Percentiles rank a stretch among this genome's conserved stretches.
phyloP scores from a whole-genome alignment of 768 basidiomycete genomes.

The Phanerodontia chrysosporium region DNA sequence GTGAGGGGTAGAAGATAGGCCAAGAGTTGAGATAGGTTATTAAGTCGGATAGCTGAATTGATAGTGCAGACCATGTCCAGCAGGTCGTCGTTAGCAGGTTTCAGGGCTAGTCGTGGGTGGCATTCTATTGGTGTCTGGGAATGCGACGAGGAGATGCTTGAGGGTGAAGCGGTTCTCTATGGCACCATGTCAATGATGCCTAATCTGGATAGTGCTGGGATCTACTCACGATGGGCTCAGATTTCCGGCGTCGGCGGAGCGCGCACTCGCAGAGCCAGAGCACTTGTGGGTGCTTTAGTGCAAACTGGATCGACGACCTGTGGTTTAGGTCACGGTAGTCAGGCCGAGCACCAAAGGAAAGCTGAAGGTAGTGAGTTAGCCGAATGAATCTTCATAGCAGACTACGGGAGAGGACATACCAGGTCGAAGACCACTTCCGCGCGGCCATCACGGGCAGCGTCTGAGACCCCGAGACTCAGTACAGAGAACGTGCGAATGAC shows the following conservation, averaged over 20 bases:
- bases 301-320: slow-evolving; percentile 68
- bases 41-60: not conserved
- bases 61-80: not conserved
- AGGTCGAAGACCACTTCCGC: slow-evolving; percentile 62
- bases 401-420: slow-evolving; percentile 37
- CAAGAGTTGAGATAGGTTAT: slow-evolving; percentile 3
- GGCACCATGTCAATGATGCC: no score
- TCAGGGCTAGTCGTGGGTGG: slow-evolving; percentile 4
- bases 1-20: slow-evolving; percentile 10
- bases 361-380: slow-evolving; percentile 30
- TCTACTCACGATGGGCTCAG: slow-evolving; percentile 51
- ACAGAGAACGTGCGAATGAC: not conserved
- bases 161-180: no score
- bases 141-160: no score
- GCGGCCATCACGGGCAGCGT: slow-evolving; percentile 72
- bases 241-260: slow-evolving; percentile 57
- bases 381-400: no score
- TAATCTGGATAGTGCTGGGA: not conserved
- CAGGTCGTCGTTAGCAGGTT: slow-evolving; percentile 4
- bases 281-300: slow-evolving; percentile 54
- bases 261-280: slow-evolving; percentile 70
- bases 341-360: slow-evolving; percentile 66
- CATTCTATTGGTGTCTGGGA: not conserved
- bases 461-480: slow-evolving; percentile 32
- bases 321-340: slow-evolving; percentile 71